Evolutionary conservation across 1,284 basidiomycete genomes (phyloP), one percentile per base, ranked within the genome.

Genomic region (Cryptococcus neoformans): DNA sequence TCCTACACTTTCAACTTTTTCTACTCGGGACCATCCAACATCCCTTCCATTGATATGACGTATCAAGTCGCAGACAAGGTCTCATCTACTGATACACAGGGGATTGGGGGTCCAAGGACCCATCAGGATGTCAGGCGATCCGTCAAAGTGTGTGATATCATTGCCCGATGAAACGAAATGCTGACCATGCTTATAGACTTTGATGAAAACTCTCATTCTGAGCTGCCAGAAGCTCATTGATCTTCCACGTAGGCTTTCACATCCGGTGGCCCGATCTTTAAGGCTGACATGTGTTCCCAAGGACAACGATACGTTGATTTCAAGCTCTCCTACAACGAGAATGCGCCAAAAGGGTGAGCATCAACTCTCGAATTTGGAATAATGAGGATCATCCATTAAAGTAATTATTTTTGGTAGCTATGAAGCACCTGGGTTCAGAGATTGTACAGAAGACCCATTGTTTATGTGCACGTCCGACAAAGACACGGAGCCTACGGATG

Each of bases 1-100:
- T 57, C 66, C 0, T 67, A 66, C 50, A 65, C 63, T 0, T 62
- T 72, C 54, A 65, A 65, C 47, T 69, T 71, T 49, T 51, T 38
- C 36, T 69, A 70, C 53, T 36, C 54, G 10, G 44, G 39, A 8
- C 8, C 51, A 2, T 47, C 45, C 12, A 28, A 47, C n/a, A 34
- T 28, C 17, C 46, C 46, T 4, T 47, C 34, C 10, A 49, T 54
- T 21, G n/a, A 50, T 1, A 35, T 60, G 12, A 40, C 34, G 4
- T 4, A 28, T 4, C 28, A 28, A 4, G 28, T 28, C 28, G 0
- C 28, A 28, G 28, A 4, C 4, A 4, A 28, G 28, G 28, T 4
- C 38, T 8, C 38, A 12, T 9, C 40, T 9, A 34, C 28, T 28
- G 28, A 28, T 28, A 28, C 28, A 28, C 28, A 2, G 2, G 1